Conservation (phyloP, 192 early-diverging fungal species). For the Umbelopsis ramanniana region DNA sequence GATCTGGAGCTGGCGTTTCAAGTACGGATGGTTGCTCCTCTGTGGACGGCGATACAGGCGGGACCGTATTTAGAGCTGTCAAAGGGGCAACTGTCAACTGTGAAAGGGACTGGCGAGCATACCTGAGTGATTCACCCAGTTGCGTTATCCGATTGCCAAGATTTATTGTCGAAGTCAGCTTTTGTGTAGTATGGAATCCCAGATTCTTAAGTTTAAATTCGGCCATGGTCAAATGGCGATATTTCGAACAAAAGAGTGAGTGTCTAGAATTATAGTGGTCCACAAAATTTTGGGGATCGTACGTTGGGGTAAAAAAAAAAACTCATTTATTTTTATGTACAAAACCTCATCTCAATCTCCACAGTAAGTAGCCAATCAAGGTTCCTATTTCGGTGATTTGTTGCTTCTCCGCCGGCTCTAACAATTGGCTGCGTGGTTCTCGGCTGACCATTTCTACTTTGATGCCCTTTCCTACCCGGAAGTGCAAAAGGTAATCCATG, state of each 20-base stretch:
- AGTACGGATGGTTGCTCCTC: conserved; percentile 3
- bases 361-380: conserved; percentile 2
- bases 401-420: conserved; percentile 10
- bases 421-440: conserved; percentile 3
- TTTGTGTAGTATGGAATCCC: conserved; percentile 22
- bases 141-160: conserved; percentile 12
- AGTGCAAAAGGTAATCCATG: conserved; percentile 39
- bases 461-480: background rate
- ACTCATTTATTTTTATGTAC: background rate
- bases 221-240: conserved; percentile 11
- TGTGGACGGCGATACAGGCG: background rate
- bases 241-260: background rate
- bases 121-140: conserved; percentile 29
- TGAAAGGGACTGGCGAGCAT: conserved; percentile 28
- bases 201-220: conserved; percentile 31
- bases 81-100: conserved; percentile 1
- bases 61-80: background rate
- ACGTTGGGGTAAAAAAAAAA: conserved; percentile 2
- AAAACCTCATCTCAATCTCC: conserved; percentile 1
- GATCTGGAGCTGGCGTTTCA: conserved; percentile 24
- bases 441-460: conserved; percentile 30
- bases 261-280: background rate
- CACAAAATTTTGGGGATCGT: conserved; percentile 14
- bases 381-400: conserved; percentile 17
- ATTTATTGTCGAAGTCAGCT: conserved; percentile 14